Evolutionary conservation across 2,329 filamentous ascomycete genomes (phyloP).

Genomic region (Fusarium succisae): DNA sequence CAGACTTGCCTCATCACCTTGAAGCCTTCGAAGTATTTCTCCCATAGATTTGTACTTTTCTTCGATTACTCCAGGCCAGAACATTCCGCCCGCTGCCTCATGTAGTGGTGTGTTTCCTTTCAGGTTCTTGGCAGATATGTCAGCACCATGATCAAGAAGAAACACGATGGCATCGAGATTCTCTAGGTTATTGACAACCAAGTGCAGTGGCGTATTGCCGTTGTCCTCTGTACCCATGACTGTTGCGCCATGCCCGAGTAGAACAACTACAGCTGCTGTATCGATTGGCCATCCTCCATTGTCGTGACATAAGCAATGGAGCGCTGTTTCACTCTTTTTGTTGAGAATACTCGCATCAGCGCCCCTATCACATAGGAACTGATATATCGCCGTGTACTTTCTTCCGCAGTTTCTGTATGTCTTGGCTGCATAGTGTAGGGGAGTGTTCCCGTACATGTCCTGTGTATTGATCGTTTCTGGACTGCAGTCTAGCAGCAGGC

Average conservation of each 20-base stretch:
- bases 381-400: background rate
- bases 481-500: fast-evolving
- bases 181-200: background rate
- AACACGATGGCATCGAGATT: background rate
- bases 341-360: background rate
- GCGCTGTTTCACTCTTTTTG: background rate
- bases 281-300: background rate
- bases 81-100: background rate
- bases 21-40: background rate
- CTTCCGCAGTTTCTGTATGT: background rate
- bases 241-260: background rate
- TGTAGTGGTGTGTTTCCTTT: background rate
- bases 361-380: background rate
- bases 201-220: fast-evolving
- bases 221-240: fast-evolving
- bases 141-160: background rate
- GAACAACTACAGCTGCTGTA: background rate
- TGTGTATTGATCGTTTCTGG: background rate
- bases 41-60: background rate
- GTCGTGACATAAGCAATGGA: background rate
- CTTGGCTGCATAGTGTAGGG: background rate
- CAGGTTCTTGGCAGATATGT: fast-evolving
- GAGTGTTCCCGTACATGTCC: background rate
- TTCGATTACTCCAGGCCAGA: background rate
- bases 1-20: background rate